Conservation (phyloP, 2,329 filamentous ascomycete species). For the Intubia oerlemansii region DNA sequence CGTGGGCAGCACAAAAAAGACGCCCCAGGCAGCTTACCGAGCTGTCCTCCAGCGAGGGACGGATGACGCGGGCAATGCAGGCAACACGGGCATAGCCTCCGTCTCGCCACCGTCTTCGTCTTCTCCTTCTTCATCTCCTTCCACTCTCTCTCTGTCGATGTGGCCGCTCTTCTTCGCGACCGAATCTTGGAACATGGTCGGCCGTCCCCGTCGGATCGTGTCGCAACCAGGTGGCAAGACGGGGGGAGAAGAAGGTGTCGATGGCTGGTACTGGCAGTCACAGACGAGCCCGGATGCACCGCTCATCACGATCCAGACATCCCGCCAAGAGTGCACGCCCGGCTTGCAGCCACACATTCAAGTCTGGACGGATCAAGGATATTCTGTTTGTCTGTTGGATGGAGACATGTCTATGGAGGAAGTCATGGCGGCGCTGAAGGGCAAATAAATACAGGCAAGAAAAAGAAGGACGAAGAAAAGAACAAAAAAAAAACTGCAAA, state of each 20-base stretch:
- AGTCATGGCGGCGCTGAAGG: constrained; percentile 19
- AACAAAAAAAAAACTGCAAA: background rate
- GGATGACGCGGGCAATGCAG: too few species aligned
- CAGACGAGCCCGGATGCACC: constrained; percentile 21
- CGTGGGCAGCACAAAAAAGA: constrained; percentile 15
- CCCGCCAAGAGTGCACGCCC: constrained; percentile 21
- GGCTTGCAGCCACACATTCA: too few species aligned
- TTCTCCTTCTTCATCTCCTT: too few species aligned
- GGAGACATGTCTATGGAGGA: too few species aligned
- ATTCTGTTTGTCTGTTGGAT: too few species aligned
- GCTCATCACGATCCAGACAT: constrained; percentile 29
- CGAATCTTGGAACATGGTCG: constrained; percentile 10
- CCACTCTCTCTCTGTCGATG: constrained; percentile 11
- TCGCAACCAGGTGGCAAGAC: too few species aligned
- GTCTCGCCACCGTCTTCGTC: too few species aligned
- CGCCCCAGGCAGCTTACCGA: constrained; percentile 15
- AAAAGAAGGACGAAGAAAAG: background rate
- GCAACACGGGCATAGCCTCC: too few species aligned
- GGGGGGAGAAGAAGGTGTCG: too few species aligned
- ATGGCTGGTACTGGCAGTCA: constrained; percentile 27
- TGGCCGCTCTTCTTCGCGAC: constrained; percentile 16
- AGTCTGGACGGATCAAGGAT: too few species aligned
- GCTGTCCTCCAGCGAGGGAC: too few species aligned
- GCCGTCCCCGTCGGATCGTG: too few species aligned
- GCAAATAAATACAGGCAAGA: background rate